phyloP scores from a whole-genome alignment of 169 alveolate species.

The Besnoitia besnoiti region DNA sequence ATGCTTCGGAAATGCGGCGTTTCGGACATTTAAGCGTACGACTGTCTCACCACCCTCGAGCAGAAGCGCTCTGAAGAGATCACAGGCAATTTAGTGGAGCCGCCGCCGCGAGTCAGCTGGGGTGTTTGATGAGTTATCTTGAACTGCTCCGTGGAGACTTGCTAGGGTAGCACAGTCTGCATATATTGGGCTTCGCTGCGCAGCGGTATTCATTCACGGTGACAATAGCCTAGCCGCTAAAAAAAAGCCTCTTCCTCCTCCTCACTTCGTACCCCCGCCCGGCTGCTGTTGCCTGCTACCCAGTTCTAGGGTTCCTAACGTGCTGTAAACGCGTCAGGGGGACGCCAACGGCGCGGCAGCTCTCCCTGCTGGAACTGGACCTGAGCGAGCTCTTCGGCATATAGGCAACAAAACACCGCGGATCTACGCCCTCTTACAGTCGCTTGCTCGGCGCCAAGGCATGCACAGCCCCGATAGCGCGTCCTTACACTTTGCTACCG shows the following conservation, averaged over 20 bases:
- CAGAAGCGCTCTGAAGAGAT: slow-evolving; percentile 26
- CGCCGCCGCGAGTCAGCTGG: no score
- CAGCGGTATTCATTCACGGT: no score
- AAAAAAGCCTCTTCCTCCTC: no score
- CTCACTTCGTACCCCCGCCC: no score
- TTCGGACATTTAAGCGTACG: slow-evolving; percentile 32
- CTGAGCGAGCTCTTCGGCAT: slow-evolving; percentile 36
- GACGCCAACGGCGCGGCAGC: slow-evolving; percentile 22
- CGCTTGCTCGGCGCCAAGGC: neutral
- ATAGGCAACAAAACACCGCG: neutral
- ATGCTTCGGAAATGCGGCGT: slow-evolving; percentile 33
- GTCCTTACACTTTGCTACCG: neutral
- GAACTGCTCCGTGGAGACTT: no score
- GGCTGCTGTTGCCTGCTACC: neutral
- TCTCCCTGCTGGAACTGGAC: slow-evolving; percentile 31
- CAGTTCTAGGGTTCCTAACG: slow-evolving; percentile 33
- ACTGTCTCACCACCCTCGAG: neutral
- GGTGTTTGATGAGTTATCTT: no score
- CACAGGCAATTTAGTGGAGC: neutral
- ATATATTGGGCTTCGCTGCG: no score
- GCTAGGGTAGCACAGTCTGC: no score
- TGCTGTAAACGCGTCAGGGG: slow-evolving; percentile 31
- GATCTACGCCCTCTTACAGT: neutral
- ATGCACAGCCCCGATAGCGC: neutral
- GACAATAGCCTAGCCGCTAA: no score